These are phyloP conservation scores for Chaetomium strumarium DNA, from an alignment of 2,329 filamentous ascomycete species.

Conservation along the genomic window DNA sequence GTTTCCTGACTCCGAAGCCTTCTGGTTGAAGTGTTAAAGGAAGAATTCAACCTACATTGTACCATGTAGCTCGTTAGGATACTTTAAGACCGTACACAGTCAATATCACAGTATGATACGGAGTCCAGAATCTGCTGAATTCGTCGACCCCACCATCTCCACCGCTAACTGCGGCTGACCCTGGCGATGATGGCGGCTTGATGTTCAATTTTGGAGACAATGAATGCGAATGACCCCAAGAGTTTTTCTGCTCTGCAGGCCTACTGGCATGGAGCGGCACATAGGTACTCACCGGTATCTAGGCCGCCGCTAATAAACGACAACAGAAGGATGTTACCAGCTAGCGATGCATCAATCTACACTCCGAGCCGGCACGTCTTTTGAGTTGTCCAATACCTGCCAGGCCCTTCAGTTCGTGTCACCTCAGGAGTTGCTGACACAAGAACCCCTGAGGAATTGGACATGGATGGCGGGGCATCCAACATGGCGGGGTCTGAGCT, in stretches of 20 bases:
- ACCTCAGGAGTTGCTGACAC: no score
- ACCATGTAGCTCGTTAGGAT: not conserved
- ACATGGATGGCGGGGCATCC: not conserved
- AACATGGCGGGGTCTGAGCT: not conserved
- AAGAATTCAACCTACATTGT: not conserved
- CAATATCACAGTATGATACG: not conserved
- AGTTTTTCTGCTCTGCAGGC: not conserved
- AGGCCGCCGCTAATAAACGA: no score
- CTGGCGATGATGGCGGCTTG: not conserved
- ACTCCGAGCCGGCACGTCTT: no score
- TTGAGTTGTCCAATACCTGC: no score
- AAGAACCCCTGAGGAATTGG: no score
- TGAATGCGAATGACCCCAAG: conserved; percentile 8
- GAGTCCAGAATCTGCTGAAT: not conserved
- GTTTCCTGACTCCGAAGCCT: no score
- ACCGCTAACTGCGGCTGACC: conserved; percentile 2
- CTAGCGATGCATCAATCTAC: no score
- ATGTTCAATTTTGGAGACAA: conserved; percentile 3
- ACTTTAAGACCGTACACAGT: not conserved
- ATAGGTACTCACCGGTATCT: not conserved
- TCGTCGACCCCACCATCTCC: conserved; percentile 4
- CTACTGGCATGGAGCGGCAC: not conserved
- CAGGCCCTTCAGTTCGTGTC: no score
- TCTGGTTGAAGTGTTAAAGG: no score
- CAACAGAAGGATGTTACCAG: no score